Base-by-base conservation (phyloP, 2,329 filamentous ascomycete species). In the Pyricularia grisea region DNA sequence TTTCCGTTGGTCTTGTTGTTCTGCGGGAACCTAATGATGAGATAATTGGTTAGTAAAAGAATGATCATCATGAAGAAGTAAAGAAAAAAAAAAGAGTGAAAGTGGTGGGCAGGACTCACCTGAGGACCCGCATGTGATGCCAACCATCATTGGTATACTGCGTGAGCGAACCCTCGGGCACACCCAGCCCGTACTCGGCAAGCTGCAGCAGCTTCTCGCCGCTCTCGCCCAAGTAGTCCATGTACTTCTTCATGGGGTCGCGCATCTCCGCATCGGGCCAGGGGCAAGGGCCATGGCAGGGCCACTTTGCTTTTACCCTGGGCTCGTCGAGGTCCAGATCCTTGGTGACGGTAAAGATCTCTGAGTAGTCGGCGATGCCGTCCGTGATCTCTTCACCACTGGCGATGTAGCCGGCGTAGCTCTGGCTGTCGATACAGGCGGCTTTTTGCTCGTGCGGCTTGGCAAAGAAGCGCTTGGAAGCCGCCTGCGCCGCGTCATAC, bases 271-370 rank as follows among this genome's bases (percentile, higher is more conserved):
- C 70, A 61, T 82, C 79, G 0, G 81, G 81, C 83, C 83, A 85
- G 0, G 82, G 83, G 70, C 79, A 81, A 2, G 80, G 79, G 0
- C 83, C 83, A 70, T 85, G 83, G 71, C 81, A 84, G 0, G 82
- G 83, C 82, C 83, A 84, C 31, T 77, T 76, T 4, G 73, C 74
- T 25, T 73, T 72, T 3, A 83, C 81, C 1, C 82, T 76, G 0
- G 73, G 71, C 66, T 84, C 81, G 4, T 75, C 70, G 1, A 74
- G 70, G 4, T 74, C 73, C 7, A 85, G 74, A 66, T 84, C 82
- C 70, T 84, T 84, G 14, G 80, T 84, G 23, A 84, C 80, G 1
- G 83, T 85, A 70, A 84, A 85, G 36, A 85, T 83, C 73, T 85
- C 83, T 0, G 80, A 83, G 71, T 84, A 84, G 72, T 85, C 83